Percentiles rank a stretch among this genome's conserved stretches.
These are phyloP conservation scores for Pseudocercospora eumusae DNA, from an alignment of 2,329 filamentous ascomycete species.

Conservation along the genomic window DNA sequence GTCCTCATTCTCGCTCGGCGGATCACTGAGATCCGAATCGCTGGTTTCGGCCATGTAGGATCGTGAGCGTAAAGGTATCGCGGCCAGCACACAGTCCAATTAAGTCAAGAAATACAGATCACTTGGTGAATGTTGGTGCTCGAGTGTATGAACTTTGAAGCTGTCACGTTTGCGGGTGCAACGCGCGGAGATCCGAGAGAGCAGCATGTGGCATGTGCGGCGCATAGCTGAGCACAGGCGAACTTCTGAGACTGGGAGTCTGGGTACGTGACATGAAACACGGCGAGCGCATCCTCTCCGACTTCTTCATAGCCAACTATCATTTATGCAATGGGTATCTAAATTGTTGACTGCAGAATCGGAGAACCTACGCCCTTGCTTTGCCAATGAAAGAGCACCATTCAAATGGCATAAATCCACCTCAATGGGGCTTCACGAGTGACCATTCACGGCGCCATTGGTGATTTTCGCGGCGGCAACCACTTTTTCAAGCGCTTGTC, in stretches of 20 bases:
- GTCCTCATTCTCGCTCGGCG: slow-evolving; percentile 64
- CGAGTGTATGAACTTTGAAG: background rate
- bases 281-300: background rate
- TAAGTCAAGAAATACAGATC: too few relatives aligned
- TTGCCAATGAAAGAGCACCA: background rate
- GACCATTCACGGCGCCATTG: slow-evolving; percentile 41
- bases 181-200: background rate
- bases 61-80: background rate
- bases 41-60: slow-evolving; percentile 53
- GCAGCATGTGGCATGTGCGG: background rate
- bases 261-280: background rate
- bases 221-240: background rate
- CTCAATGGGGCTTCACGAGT: slow-evolving; percentile 4
- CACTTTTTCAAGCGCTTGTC: slow-evolving; percentile 79
- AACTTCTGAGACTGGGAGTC: background rate
- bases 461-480: slow-evolving; percentile 55
- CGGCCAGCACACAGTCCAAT: background rate
- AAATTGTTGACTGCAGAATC: background rate
- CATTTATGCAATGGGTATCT: background rate
- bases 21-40: slow-evolving; percentile 61
- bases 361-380: background rate
- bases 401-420: background rate
- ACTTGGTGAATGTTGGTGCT: background rate
- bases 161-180: background rate
- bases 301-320: background rate